These are phyloP conservation scores for Cutaneotrichosporon spelunceum DNA, from an alignment of 1,284 basidiomycete genomes.

Conservation along the genomic window DNA sequence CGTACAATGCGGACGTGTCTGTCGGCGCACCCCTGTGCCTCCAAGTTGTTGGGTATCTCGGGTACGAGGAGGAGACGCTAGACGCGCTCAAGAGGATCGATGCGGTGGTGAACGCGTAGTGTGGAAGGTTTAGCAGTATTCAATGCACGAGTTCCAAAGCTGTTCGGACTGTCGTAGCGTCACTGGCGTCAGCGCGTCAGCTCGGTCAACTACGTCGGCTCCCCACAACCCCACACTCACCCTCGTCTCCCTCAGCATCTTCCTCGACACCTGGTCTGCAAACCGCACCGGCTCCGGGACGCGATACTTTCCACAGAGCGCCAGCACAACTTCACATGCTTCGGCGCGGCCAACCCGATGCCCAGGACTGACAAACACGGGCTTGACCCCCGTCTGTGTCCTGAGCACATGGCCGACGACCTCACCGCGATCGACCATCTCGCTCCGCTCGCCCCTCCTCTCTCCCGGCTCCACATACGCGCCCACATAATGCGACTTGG, in stretches of 20 bases:
- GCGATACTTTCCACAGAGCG: neutral
- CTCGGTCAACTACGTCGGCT: too few relatives aligned
- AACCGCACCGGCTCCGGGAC: slow-evolving; percentile 4
- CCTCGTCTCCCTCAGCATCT: slow-evolving; percentile 3
- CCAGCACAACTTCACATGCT: slow-evolving; percentile 5
- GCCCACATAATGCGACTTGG: slow-evolving; percentile 8
- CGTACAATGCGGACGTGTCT: slow-evolving; percentile 22
- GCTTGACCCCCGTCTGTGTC: slow-evolving; percentile 6
- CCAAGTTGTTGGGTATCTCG: slow-evolving; percentile 19
- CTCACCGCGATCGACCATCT: neutral
- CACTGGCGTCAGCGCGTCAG: too few relatives aligned
- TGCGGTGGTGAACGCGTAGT: slow-evolving; percentile 25
- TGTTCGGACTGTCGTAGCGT: neutral
- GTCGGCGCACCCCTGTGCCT: slow-evolving; percentile 27
- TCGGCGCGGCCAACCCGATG: neutral
- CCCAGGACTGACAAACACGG: slow-evolving; percentile 6
- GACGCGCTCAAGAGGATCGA: slow-evolving; percentile 52
- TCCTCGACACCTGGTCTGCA: slow-evolving; percentile 4
- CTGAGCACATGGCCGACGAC: slow-evolving; percentile 1
- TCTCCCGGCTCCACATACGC: neutral
- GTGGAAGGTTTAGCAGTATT: neutral
- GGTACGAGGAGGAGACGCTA: slow-evolving; percentile 19
- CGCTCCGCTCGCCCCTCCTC: neutral
- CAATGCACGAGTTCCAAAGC: neutral
- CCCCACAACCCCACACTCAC: neutral